Base-by-base conservation (phyloP, 352 stramenopile genomes). In the Pythium sukuiense region DNA sequence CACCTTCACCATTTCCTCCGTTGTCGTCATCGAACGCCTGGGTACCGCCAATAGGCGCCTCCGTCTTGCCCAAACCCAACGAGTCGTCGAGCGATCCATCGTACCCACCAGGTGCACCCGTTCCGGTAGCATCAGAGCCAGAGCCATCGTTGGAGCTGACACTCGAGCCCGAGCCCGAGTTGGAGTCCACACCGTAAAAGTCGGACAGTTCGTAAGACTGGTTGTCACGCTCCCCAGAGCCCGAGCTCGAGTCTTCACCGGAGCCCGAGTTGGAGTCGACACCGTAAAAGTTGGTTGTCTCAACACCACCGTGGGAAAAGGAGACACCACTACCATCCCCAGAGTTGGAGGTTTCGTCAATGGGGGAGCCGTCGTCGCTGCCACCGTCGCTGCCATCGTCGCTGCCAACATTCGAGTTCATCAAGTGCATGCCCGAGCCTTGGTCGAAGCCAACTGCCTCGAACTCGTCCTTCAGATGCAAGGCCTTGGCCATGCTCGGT, bases 361-460 rank as follows among this genome's bases (percentile, higher is more conserved):
- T 43, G 6, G 9, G 35, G 7, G 35, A 52, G 18, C 45, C 45
- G 8, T 59, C 49, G 26, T 26, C 49, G 43, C 43, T 55, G 33
- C 43, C 56, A 18, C 0, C 3, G 45, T 48, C 49, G n/a, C 43
- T 55, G 33, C 43, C 56, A 18, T 5, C 3, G 45, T 48, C 49
- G n/a, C 45, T 57, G 16, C 18, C 30, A 18, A 30, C 20, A 9
- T n/a, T 16, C 11, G 26, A 52, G 14, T 2, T n/a, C 57, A 29
- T 52, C 33, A 48, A 48, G 39, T 48, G 39, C 30, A 57, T 50
- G 26, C 26, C 33, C 2, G 32, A 7, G 26, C 41, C 56, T 27
- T 57, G 29, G 32, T 64, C 55, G 45, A 57, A 50, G 32, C 46
- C 58, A 12, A 26, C 50, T 8, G 45, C 58, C 46, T 46, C 30